Percentiles rank a stretch among this genome's conserved stretches.
Conservation (phyloP, 371 early-diverging fungal genomes). For the Dentiscutata heterogama region DNA sequence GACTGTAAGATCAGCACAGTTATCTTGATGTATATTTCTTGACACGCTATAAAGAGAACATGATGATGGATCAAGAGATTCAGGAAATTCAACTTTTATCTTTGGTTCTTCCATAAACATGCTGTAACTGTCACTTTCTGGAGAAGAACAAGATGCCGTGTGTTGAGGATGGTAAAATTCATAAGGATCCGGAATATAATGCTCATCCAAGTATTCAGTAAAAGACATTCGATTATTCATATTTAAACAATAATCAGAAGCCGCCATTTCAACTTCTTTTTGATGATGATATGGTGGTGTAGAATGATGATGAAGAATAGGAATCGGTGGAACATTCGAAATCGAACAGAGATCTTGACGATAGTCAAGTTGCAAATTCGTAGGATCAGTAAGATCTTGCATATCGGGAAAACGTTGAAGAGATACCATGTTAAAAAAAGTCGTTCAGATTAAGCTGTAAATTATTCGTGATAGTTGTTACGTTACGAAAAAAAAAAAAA, state of each 20-base stretch:
- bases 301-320: neutral
- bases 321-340: neutral
- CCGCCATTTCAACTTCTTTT: slow-evolving; percentile 6
- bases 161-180: neutral
- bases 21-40: neutral
- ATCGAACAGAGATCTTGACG: neutral
- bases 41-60: neutral
- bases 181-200: neutral
- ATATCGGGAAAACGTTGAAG: neutral
- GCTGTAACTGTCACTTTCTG: neutral
- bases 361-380: neutral
- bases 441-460: too few relatives aligned
- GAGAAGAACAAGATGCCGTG: neutral
- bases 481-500: too few relatives aligned
- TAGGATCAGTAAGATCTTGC: neutral
- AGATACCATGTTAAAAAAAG: neutral
- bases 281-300: neutral
- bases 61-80: neutral
- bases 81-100: slow-evolving; percentile 23
- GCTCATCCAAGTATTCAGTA: slow-evolving; percentile 23
- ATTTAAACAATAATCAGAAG: neutral
- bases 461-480: too few relatives aligned
- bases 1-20: slow-evolving; percentile 9
- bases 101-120: slow-evolving; percentile 23
- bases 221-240: neutral